Conservation (phyloP, 2,329 filamentous ascomycete species). For the Ophiosphaerella narmari region DNA sequence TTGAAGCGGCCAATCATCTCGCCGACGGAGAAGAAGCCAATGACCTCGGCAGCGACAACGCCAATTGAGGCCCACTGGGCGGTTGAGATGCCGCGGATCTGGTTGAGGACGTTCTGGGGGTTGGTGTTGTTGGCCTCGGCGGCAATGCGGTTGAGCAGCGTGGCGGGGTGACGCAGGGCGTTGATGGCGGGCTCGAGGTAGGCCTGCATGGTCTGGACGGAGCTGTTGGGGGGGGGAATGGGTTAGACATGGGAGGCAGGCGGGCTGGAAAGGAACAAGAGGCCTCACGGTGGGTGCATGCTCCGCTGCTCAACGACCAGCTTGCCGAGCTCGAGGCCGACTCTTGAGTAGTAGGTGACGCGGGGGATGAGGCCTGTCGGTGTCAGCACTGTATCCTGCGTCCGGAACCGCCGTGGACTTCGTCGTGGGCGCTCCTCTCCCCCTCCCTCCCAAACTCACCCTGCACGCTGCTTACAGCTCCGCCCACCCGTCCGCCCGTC, state of each 20-base stretch:
- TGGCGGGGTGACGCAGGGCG: constrained; percentile 69
- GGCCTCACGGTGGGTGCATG: constrained; percentile 90
- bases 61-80: constrained; percentile 73
- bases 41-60: constrained; percentile 80
- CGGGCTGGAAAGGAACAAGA: not conserved
- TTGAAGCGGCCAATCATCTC: constrained; percentile 97
- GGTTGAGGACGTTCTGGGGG: constrained; percentile 57
- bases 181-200: constrained; percentile 80
- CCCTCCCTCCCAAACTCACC: constrained; percentile 66
- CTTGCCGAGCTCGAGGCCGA: constrained; percentile 84
- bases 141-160: constrained; percentile 58
- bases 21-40: constrained; percentile 97
- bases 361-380: constrained; percentile 78
- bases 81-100: constrained; percentile 70
- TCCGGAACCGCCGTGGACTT: too few species aligned
- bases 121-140: constrained; percentile 43
- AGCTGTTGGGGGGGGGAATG: constrained; percentile 66
- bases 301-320: constrained; percentile 85
- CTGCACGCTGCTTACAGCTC: constrained; percentile 77
- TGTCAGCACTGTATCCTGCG: constrained; percentile 18
- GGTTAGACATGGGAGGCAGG: constrained; percentile 19
- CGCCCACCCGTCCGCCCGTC: constrained; percentile 65
- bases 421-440: too few species aligned
- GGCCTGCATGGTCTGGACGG: constrained; percentile 78
- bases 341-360: constrained; percentile 88